Evolutionary conservation across 176 grass and related monocot species (phyloP).

Genomic region (Zea luxurians): DNA sequence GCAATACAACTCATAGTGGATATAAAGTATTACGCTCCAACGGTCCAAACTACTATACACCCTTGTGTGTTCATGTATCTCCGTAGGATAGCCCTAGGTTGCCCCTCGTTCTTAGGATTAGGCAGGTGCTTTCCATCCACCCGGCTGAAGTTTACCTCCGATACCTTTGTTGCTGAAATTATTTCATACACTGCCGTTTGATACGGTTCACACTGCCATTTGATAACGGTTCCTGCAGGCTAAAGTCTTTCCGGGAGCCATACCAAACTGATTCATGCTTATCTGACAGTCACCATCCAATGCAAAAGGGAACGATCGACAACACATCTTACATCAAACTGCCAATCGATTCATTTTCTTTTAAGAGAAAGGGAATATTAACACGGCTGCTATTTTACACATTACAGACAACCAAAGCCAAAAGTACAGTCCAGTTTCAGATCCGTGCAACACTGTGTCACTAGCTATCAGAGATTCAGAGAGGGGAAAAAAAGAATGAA

Average conservation of each 20-base stretch:
- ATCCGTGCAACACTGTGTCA: conserved; percentile 16
- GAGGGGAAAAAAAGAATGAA: not conserved
- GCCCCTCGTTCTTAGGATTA: too few species aligned
- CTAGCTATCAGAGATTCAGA: conserved; percentile 23
- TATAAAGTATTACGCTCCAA: too few species aligned
- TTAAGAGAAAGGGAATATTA: not conserved
- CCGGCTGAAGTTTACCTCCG: too few species aligned
- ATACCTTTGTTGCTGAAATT: not conserved
- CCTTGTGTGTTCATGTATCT: too few species aligned
- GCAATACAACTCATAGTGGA: too few species aligned
- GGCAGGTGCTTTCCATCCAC: too few species aligned
- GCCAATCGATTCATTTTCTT: not conserved
- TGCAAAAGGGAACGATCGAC: not conserved
- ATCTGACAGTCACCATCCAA: not conserved
- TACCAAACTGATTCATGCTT: not conserved
- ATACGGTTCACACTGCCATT: not conserved
- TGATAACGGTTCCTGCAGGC: not conserved
- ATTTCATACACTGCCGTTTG: too few species aligned
- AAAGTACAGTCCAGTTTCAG: not conserved
- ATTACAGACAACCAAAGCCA: conserved; percentile 17
- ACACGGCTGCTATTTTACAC: conserved; percentile 30
- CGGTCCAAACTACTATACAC: too few species aligned
- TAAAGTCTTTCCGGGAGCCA: not conserved
- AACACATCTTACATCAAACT: not conserved
- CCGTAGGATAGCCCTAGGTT: too few species aligned